A percentile compares a stretch with the other conserved stretches of the same genome.
Evolutionary conservation across 257 asterid genomes (phyloP).

Genomic region (Solanum bulbocastanum): DNA sequence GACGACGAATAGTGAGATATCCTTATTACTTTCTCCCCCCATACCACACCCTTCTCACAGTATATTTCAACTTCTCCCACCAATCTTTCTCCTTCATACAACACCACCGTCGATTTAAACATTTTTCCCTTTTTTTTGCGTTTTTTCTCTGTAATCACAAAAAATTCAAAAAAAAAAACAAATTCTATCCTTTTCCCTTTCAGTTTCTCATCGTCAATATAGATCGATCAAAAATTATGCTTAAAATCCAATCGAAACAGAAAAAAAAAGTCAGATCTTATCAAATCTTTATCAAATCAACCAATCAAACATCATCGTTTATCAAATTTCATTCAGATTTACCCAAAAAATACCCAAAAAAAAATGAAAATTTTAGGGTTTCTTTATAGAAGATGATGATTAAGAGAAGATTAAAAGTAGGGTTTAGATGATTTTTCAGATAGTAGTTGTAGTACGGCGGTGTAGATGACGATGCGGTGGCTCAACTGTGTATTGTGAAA

Average conservation of each 20-base stretch:
- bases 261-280: not conserved
- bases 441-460: constrained; percentile 6
- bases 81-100: constrained; percentile 64
- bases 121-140: constrained; percentile 15
- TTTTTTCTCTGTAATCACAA: not conserved
- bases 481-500: constrained; percentile 8
- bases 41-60: constrained; percentile 39
- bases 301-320: not conserved
- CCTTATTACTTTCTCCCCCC: constrained; percentile 55
- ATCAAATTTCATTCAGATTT: constrained; percentile 14
- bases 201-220: constrained; percentile 12
- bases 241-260: not conserved
- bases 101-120: constrained; percentile 41
- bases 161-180: not conserved
- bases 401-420: constrained; percentile 8
- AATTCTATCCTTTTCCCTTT: constrained; percentile 6
- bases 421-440: constrained; percentile 15
- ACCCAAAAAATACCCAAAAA: constrained; percentile 1
- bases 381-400: constrained; percentile 5
- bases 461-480: constrained; percentile 13
- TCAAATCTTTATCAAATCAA: not conserved
- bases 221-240: not conserved
- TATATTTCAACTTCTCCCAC: constrained; percentile 77
- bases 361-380: constrained; percentile 23
- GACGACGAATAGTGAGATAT: constrained; percentile 64